Evolutionary conservation across 768 basidiomycete species (phyloP).

Genomic region (Neoboletus magnificus): DNA sequence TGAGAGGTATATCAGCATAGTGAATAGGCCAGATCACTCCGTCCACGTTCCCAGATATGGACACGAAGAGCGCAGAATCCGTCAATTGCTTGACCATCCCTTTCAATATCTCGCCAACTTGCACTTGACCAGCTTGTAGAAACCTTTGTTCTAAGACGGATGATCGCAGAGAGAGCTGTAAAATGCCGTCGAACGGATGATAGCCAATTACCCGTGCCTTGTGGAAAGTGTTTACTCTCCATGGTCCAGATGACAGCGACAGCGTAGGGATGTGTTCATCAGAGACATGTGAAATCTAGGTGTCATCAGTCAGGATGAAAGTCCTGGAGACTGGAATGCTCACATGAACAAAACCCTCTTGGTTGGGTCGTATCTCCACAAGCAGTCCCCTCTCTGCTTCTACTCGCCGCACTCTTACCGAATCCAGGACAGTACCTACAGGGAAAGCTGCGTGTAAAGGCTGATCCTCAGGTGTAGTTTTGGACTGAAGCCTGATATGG

Average conservation of each 20-base stretch:
- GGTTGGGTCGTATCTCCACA: slow-evolving; percentile 57
- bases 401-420: slow-evolving; percentile 68
- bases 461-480: slow-evolving; percentile 29
- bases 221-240: slow-evolving; percentile 77
- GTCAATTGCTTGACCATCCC: slow-evolving; percentile 85
- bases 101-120: slow-evolving; percentile 83
- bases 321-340: slow-evolving; percentile 27
- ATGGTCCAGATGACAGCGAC: slow-evolving; percentile 65
- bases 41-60: slow-evolving; percentile 83
- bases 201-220: slow-evolving; percentile 84
- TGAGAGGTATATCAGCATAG: slow-evolving; percentile 92
- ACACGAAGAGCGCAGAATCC: slow-evolving; percentile 78
- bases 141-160: slow-evolving; percentile 85
- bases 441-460: slow-evolving; percentile 59
- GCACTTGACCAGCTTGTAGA: slow-evolving; percentile 75
- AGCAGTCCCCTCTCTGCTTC: slow-evolving; percentile 82
- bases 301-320: not conserved
- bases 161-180: slow-evolving; percentile 83
- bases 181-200: slow-evolving; percentile 79
- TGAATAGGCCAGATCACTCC: slow-evolving; percentile 94
- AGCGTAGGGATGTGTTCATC: slow-evolving; percentile 88
- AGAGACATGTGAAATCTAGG: slow-evolving; percentile 88
- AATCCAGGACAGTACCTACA: slow-evolving; percentile 68
- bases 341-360: slow-evolving; percentile 87
- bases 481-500: slow-evolving; percentile 52